phyloP scores from a whole-genome alignment of 23 red algal species.

The Gracilaria caudata region DNA sequence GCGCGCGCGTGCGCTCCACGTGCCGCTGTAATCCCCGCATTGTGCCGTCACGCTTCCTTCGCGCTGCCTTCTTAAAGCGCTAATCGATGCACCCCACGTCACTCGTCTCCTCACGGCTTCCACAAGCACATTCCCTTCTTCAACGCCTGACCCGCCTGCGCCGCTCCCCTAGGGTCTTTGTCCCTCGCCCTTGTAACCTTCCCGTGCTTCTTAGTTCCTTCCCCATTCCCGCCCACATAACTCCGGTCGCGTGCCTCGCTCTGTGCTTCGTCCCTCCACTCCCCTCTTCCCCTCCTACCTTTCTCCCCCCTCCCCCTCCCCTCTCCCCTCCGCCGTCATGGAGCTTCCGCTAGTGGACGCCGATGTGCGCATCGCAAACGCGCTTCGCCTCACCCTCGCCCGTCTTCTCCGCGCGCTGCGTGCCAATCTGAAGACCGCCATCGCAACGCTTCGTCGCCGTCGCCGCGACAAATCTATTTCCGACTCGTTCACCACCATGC shows the following conservation, averaged over 20 bases:
- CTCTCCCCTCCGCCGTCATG: neutral
- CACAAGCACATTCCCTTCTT: neutral
- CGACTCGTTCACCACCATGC: constrained; percentile 2
- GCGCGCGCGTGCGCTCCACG: neutral
- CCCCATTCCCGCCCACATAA: neutral
- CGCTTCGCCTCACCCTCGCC: constrained; percentile 24
- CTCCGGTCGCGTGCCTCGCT: neutral
- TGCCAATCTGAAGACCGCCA: constrained; percentile 36
- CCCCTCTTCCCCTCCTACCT: constrained; percentile 4
- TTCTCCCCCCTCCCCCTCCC: constrained; percentile 15
- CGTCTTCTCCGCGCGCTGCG: constrained; percentile 42
- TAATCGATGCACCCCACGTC: neutral
- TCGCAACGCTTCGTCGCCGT: constrained; percentile 36
- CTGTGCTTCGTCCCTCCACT: neutral
- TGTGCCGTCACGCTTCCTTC: neutral
- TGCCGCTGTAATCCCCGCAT: neutral
- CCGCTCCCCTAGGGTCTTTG: neutral
- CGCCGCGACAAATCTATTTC: constrained; percentile 27
- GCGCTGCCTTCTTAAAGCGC: constrained; percentile 1
- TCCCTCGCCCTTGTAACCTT: neutral
- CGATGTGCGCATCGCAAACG: neutral
- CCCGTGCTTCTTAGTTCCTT: neutral
- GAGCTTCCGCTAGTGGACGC: neutral
- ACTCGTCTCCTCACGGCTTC: neutral
- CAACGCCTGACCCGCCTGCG: neutral